phyloP scores from a whole-genome alignment of 176 grass and related monocot genomes.

The Aegilops longissima region DNA sequence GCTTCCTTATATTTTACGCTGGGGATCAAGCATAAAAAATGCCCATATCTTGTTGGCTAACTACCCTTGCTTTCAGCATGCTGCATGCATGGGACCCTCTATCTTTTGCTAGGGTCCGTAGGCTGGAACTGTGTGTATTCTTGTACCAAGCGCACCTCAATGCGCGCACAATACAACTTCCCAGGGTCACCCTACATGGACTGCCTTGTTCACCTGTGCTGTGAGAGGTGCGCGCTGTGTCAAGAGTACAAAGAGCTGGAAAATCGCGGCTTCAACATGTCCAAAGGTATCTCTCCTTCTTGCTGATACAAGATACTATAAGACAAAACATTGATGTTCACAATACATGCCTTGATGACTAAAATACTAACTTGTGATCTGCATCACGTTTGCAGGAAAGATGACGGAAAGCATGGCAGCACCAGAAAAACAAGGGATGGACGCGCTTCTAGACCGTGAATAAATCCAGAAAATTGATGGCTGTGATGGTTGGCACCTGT shows the following conservation, averaged over 20 bases:
- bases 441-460: conserved; percentile 35
- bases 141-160: conserved; percentile 48
- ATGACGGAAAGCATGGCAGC: conserved; percentile 23
- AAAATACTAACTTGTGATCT: neutral
- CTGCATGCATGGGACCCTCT: conserved; percentile 39
- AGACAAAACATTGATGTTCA: neutral
- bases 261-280: conserved; percentile 60
- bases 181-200: conserved; percentile 51
- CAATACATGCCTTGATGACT: neutral
- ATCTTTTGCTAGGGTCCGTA: conserved; percentile 24
- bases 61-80: conserved; percentile 40
- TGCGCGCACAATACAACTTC: conserved; percentile 46
- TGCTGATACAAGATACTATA: neutral
- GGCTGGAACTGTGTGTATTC: conserved; percentile 53
- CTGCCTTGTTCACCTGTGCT: conserved; percentile 67
- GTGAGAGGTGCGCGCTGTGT: conserved; percentile 50
- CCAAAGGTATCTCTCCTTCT: conserved; percentile 34
- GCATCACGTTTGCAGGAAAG: conserved; percentile 35
- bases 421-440: conserved; percentile 37
- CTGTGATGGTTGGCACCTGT: neutral
- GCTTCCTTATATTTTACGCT: neutral
- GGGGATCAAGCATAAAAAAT: neutral
- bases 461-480: neutral
- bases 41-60: conserved; percentile 1
- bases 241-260: conserved; percentile 72